phyloP scores from a whole-genome alignment of 2,329 filamentous ascomycete species.

The Verticillium dahliae region DNA sequence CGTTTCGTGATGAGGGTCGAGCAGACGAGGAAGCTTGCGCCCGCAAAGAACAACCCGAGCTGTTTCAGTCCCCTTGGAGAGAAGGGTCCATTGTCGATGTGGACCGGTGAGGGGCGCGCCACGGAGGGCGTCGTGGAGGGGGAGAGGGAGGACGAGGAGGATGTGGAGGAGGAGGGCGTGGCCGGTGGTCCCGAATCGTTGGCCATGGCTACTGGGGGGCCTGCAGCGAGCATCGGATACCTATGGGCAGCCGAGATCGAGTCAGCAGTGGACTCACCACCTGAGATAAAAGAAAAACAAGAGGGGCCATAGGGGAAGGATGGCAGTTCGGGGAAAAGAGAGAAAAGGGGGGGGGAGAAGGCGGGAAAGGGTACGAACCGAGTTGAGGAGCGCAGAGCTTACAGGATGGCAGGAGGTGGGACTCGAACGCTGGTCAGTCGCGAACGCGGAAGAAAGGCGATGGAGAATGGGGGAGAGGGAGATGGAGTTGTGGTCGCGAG shows the following conservation, averaged over 20 bases:
- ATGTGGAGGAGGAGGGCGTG: conserved; percentile 1
- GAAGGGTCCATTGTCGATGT: conserved; percentile 4
- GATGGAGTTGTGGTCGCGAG: background rate
- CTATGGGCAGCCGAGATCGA: background rate
- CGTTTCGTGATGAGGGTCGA: conserved; percentile 67
- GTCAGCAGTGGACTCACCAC: background rate
- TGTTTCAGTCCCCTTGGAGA: conserved; percentile 32
- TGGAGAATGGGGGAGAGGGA: background rate
- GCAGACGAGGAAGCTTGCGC: conserved; percentile 67
- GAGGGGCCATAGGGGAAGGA: conserved; percentile 3
- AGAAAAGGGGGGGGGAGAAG: background rate
- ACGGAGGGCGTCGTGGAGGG: conserved; percentile 10
- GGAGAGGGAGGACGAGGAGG: conserved; percentile 7
- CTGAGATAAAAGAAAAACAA: background rate
- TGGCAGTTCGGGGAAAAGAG: background rate
- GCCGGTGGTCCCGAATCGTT: conserved; percentile 2
- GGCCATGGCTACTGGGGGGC: conserved; percentile 8
- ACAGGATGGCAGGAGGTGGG: background rate
- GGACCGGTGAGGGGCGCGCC: background rate
- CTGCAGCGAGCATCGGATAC: conserved; percentile 10
- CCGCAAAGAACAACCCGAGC: conserved; percentile 65
- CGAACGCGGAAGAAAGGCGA: background rate
- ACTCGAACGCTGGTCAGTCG: background rate
- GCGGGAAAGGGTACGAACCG: background rate
- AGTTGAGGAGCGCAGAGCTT: background rate